Evolutionary conservation across 2,329 filamentous ascomycete species (phyloP).

Genomic region (Exophiala dermatitidis): DNA sequence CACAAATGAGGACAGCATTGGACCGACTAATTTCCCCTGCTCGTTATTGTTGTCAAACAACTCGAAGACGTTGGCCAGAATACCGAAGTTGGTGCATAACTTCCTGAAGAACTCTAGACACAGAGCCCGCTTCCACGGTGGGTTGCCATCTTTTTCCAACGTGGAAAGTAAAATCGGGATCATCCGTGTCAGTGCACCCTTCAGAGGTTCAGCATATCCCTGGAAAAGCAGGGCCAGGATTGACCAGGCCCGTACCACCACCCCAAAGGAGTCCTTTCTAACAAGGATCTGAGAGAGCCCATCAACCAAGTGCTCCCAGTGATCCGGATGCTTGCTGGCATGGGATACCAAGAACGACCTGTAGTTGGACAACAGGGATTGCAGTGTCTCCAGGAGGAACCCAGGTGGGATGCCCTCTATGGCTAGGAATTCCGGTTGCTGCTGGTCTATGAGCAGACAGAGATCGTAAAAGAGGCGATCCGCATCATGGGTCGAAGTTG

Average conservation of each 20-base stretch:
- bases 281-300: conserved; percentile 17
- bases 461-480: conserved; percentile 70
- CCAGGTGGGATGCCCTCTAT: conserved; percentile 71
- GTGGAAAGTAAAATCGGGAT: conserved; percentile 75
- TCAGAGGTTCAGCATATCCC: conserved; percentile 4
- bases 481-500: conserved; percentile 37
- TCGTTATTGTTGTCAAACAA: conserved; percentile 68
- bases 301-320: conserved; percentile 53
- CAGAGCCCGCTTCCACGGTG: conserved; percentile 77
- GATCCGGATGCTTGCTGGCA: conserved; percentile 69
- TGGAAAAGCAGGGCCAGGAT: conserved; percentile 14
- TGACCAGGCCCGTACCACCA: conserved; percentile 16
- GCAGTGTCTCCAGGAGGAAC: conserved; percentile 84
- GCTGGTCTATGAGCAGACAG: conserved; percentile 77
- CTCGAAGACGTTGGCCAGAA: conserved; percentile 72
- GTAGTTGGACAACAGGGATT: conserved; percentile 82
- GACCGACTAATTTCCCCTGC: conserved; percentile 68
- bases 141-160: conserved; percentile 72
- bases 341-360: conserved; percentile 70
- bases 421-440: conserved; percentile 72
- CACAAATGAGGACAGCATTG: conserved; percentile 83
- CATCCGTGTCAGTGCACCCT: conserved; percentile 68
- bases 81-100: conserved; percentile 70
- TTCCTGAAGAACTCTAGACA: conserved; percentile 87
- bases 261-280: conserved; percentile 18